Evolutionary conservation across 257 asterid species (phyloP).

Genomic region (Paraleonurus japonicus): DNA sequence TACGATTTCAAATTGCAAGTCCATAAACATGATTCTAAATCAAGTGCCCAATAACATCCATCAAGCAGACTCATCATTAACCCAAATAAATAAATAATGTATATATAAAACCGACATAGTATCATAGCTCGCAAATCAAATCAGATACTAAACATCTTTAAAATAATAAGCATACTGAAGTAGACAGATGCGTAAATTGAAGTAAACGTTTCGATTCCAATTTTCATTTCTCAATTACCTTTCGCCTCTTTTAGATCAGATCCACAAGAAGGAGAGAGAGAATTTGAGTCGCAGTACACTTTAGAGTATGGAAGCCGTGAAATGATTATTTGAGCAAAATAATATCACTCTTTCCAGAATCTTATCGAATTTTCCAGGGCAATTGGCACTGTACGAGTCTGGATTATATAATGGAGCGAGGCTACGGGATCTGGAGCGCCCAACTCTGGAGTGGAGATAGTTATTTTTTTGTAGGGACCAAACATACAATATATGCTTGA

Average conservation of each 20-base stretch:
- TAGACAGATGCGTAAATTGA: neutral
- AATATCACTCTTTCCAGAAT: slow-evolving; percentile 29
- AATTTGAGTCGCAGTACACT: neutral
- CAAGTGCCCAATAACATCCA: slow-evolving; percentile 7
- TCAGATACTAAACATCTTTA: neutral
- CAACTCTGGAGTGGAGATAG: slow-evolving; percentile 30
- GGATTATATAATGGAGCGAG: neutral
- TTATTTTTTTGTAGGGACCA: neutral
- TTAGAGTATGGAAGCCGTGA: slow-evolving; percentile 14
- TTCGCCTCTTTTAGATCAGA: slow-evolving; percentile 29
- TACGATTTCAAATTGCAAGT: neutral
- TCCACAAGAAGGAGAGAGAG: slow-evolving; percentile 25
- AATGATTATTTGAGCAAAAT: slow-evolving; percentile 17
- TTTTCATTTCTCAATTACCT: slow-evolving; percentile 17
- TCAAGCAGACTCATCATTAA: slow-evolving; percentile 10
- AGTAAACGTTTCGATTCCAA: neutral
- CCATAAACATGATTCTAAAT: neutral
- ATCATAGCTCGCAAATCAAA: slow-evolving; percentile 26
- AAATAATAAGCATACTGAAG: neutral
- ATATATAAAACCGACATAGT: neutral
- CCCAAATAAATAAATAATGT: neutral
- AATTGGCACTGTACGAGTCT: neutral
- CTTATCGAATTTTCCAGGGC: slow-evolving; percentile 26
- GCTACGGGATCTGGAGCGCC: slow-evolving; percentile 22
- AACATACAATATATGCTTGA: neutral